phyloP scores from a whole-genome alignment of 768 basidiomycete species.

The Panaeolus cyanescens region DNA sequence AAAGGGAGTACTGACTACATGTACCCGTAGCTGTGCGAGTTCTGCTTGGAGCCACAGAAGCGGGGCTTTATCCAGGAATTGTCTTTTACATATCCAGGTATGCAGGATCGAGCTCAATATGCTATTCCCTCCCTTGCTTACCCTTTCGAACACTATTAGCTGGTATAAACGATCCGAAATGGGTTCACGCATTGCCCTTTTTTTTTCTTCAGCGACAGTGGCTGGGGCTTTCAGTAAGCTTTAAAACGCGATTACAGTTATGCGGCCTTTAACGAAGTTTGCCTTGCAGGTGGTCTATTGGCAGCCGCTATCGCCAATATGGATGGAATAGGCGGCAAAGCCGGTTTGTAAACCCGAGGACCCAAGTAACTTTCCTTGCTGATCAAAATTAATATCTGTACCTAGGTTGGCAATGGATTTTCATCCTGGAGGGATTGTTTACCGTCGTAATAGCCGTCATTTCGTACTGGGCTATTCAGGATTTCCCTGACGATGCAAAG shows the following conservation, averaged over 20 bases:
- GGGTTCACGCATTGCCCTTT: slow-evolving; percentile 69
- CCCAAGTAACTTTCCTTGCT: neutral
- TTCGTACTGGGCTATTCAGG: slow-evolving; percentile 75
- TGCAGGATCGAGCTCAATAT: slow-evolving; percentile 7
- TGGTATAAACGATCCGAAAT: slow-evolving; percentile 85
- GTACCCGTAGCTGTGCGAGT: slow-evolving; percentile 50
- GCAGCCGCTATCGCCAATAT: slow-evolving; percentile 71
- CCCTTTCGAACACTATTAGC: slow-evolving; percentile 29
- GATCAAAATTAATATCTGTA: neutral
- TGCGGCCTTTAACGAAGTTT: neutral
- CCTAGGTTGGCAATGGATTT: slow-evolving; percentile 67
- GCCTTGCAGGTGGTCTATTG: slow-evolving; percentile 31
- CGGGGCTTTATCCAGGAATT: slow-evolving; percentile 55
- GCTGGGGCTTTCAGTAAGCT: slow-evolving; percentile 72
- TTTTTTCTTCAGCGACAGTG: slow-evolving; percentile 80
- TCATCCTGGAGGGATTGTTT: slow-evolving; percentile 72
- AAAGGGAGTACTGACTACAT: neutral
- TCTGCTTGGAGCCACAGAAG: slow-evolving; percentile 67
- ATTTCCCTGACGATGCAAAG: slow-evolving; percentile 76
- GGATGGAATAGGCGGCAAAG: slow-evolving; percentile 64
- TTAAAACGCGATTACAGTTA: neutral
- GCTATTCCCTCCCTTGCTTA: neutral
- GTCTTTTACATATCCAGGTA: slow-evolving; percentile 66
- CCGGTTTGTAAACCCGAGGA: slow-evolving; percentile 37
- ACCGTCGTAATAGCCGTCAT: slow-evolving; percentile 60